These are phyloP conservation scores for Podospora bellae-mahoneyi DNA, from an alignment of 495 filamentous ascomycete species.

Conservation along the genomic window DNA sequence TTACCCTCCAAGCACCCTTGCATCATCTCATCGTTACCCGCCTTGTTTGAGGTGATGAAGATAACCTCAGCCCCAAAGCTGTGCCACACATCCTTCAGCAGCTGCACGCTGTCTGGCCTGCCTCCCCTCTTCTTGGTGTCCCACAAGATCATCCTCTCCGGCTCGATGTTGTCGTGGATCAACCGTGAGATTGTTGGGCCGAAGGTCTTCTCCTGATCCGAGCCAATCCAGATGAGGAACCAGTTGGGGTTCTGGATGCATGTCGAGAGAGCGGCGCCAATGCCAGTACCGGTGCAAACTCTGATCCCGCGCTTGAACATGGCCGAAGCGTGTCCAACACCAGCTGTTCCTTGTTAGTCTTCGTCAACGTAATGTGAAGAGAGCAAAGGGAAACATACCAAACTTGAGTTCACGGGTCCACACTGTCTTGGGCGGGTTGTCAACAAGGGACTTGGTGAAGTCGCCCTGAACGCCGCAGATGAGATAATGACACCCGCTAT, in stretches of 20 bases:
- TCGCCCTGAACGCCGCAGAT: conserved; percentile 48
- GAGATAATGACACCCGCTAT: conserved; percentile 41
- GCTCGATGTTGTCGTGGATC: conserved; percentile 43
- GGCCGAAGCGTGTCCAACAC: conserved; percentile 43
- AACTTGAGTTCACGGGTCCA: conserved; percentile 48
- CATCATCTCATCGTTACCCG: conserved; percentile 49
- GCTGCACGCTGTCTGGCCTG: conserved; percentile 40
- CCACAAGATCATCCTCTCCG: conserved; percentile 47
- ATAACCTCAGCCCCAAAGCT: conserved; percentile 47
- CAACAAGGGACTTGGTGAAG: conserved; percentile 41
- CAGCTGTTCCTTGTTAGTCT: conserved; percentile 31
- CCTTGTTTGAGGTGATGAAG: conserved; percentile 47
- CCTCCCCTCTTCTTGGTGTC: conserved; percentile 47
- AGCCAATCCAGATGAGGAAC: conserved; percentile 49
- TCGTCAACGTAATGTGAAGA: conserved; percentile 12
- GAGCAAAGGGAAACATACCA: conserved; percentile 28
- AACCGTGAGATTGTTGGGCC: conserved; percentile 43
- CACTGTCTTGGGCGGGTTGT: conserved; percentile 40
- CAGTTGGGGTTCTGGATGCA: conserved; percentile 46
- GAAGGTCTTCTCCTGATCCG: conserved; percentile 45
- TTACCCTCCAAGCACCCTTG: conserved; percentile 41
- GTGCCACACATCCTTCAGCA: conserved; percentile 42
- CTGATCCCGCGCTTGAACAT: conserved; percentile 49
- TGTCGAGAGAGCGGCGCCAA: conserved; percentile 44
- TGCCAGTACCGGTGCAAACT: conserved; percentile 45